Evolutionary conservation across 2,329 filamentous ascomycete species (phyloP).

Genomic region (Microdochium paspali): DNA sequence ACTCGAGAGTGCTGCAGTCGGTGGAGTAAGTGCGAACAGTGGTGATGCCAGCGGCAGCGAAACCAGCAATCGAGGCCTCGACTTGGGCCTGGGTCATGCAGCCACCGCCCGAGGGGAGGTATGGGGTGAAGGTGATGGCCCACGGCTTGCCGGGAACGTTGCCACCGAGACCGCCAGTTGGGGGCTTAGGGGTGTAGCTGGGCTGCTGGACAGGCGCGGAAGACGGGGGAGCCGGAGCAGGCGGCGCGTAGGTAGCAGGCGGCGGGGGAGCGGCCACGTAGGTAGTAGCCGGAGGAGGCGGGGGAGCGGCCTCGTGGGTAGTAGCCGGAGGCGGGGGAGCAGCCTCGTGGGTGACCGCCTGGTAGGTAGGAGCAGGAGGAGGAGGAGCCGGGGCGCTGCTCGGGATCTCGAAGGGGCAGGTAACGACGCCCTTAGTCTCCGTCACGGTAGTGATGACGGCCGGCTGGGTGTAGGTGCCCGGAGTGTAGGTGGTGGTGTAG

Average conservation of each 20-base stretch:
- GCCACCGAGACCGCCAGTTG: constrained; percentile 25
- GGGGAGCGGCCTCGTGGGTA: constrained; percentile 9
- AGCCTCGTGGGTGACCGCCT: no score
- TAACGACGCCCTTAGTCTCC: constrained; percentile 56
- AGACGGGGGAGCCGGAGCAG: constrained; percentile 10
- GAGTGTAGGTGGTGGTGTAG: constrained; percentile 55
- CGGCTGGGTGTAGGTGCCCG: constrained; percentile 66
- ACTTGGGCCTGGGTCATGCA: constrained; percentile 60
- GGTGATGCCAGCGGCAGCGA: constrained; percentile 58
- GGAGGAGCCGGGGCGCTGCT: constrained; percentile 11
- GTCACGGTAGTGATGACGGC: constrained; percentile 59
- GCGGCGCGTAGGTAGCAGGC: constrained; percentile 14
- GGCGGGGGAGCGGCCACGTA: constrained; percentile 4
- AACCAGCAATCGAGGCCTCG: constrained; percentile 46
- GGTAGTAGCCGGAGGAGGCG: background rate
- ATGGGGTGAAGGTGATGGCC: constrained; percentile 77
- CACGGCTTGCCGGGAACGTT: constrained; percentile 41
- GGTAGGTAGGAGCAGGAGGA: constrained; percentile 11
- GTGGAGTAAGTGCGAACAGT: constrained; percentile 80
- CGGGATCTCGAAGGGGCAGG: constrained; percentile 53
- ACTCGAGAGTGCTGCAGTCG: constrained; percentile 75
- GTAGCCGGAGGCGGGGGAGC: no score
- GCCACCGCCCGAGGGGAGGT: constrained; percentile 40
- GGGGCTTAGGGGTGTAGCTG: constrained; percentile 12
- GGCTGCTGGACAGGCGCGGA: constrained; percentile 10